Evolutionary conservation across 2,329 filamentous ascomycete species (phyloP), one percentile per base, ranked within the genome.

Genomic region (Alternaria sp.): DNA sequence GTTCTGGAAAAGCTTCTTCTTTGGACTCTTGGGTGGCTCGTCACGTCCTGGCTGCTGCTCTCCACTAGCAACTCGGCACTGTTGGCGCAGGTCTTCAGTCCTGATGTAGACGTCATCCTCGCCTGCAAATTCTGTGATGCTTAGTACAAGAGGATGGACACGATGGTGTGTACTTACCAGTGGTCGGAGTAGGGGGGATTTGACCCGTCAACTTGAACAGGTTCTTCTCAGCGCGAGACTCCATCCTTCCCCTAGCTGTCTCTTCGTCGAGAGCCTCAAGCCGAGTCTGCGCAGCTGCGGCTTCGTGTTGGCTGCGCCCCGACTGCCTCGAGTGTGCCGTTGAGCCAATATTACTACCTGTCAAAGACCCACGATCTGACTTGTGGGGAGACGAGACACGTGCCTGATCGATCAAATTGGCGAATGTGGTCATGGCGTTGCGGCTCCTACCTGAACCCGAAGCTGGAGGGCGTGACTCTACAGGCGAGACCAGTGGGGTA

Each of bases 241-340:
- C 80, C 28, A 82, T 77, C 37, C 70, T 66, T 13, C 68, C 78
- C 54, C 80, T 75, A 10, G 65, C 63, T 1, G 80, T 81, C 13
- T 71, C 73, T 37, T 71, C 53, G 41, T 76, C 59, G 36, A 74
- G 63, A 10, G 41, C 51, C 46, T 67, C 66, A 6, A 69, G 42
- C n/a, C 61, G 59, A 11, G 45, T 51, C 34, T 71, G 63, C 7
- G 44, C 56, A 11, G 61, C 59, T 5, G 31, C 26, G 5, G 52
- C 61, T 55, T 66, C 69, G 6, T 55, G 59, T 6, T 64, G 42
- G 50, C 65, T 73, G 4, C 59, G 59, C 28, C 66, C 58, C 21
- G 68, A 72, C 13, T 72, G 66, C 36, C 62, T 67, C 4, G 72
- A 72, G 29, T 58, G 70, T 26, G 66, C 45, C 4, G 68, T 70